Base-by-base conservation (phyloP, 441 rosid genomes). In the Geranium incanum region DNA sequence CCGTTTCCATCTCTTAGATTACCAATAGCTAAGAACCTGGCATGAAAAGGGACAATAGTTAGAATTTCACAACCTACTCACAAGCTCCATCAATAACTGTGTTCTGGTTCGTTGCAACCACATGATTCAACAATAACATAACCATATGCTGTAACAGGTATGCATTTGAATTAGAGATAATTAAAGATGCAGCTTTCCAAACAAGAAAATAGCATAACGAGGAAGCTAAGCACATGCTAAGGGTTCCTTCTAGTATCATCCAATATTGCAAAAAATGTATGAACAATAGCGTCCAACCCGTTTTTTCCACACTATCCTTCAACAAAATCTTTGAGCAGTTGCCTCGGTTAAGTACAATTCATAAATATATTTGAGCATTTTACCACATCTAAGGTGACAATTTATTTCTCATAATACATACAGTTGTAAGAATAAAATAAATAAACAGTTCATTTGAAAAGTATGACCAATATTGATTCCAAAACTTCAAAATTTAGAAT, bases 21-120 rank as follows among this genome's bases (percentile, higher is more conserved):
- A 72, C 97, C 99, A 88, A 87, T 73, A 33, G 97, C 78, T 70
- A 90, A 79, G 75, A 87, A 89, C 96, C 98, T 95, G 80, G 50
- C 21, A 75, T 43, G 50, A 41, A 52, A 72, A 72, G 62, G 5
- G 11, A 11, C 12, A 62, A 62, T 3, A 9, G 66, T 3, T 21
- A 48, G 16, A 28, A 28, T 28, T 28, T 28, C 33, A 28, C 33
- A 28, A 28, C 33, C 33, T 28, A 28, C 33, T 28, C 1, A 28
- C 33, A 28, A 28, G 33, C 33, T 28, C 33, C 33, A 28, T 28
- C 33, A 28, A 28, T 28, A 28, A 28, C 33, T 28, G 33, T 28
- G 33, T 28, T 28, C 33, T 28, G 33, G 33, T 28, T 1, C 33
- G 3, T 28, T 28, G 33, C 33, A 28, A 28, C 33, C 33, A 28